A percentile compares a stretch with the other conserved stretches of the same genome.
Evolutionary conservation across 495 filamentous ascomycete species (phyloP).

Genomic region (Sphaerosporella brunnea): DNA sequence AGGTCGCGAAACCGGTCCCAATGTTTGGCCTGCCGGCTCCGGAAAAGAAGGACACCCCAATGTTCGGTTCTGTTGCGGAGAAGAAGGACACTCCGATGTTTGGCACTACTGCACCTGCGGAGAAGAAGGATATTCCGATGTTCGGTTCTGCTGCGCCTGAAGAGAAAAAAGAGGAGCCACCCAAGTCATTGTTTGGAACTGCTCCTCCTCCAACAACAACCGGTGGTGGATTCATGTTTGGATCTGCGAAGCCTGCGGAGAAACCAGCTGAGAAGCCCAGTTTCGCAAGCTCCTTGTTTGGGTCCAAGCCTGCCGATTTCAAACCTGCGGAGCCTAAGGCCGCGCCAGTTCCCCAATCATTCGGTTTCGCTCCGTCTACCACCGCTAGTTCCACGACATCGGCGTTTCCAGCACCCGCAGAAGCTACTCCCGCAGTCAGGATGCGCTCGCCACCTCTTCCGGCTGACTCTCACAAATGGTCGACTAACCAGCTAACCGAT

Average conservation of each 20-base stretch:
- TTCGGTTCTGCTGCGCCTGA: conserved; percentile 10
- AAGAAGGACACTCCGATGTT: conserved; percentile 12
- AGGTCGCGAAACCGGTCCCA: too few relatives aligned
- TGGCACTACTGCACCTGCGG: conserved; percentile 1
- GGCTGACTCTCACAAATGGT: conserved; percentile 18
- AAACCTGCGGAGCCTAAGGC: conserved; percentile 1
- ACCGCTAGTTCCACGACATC: conserved; percentile 3
- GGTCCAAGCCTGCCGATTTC: conserved; percentile 3
- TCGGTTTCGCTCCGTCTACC: background rate
- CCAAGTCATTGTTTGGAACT: conserved; percentile 5
- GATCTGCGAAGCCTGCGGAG: conserved; percentile 7
- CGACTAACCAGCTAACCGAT: conserved; percentile 19
- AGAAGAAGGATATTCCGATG: background rate
- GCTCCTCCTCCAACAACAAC: background rate
- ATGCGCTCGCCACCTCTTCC: conserved; percentile 20
- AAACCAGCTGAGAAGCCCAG: background rate
- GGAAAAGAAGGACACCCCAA: conserved; percentile 12
- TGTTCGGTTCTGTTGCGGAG: background rate
- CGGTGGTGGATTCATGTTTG: conserved; percentile 2
- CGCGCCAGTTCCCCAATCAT: background rate
- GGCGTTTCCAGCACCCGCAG: too few relatives aligned
- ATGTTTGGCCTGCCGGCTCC: conserved; percentile 4
- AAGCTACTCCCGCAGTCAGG: too few relatives aligned
- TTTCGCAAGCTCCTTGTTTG: conserved; percentile 2
- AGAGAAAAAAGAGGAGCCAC: background rate